Conservation (phyloP, 805 yeast genomes). For the Naumovozyma castellii region DNA sequence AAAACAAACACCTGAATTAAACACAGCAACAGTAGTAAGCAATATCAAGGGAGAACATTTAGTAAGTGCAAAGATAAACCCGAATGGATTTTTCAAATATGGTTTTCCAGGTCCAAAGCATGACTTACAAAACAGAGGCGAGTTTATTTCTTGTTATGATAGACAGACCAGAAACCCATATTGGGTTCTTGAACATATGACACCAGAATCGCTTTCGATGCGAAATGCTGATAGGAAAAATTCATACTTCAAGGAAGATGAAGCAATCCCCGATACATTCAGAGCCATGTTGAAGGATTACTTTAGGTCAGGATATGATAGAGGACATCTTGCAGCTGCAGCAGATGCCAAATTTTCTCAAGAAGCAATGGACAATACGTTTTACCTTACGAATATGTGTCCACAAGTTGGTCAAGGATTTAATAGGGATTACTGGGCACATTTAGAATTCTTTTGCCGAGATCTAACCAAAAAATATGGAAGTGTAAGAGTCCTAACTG, state of each 20-base stretch:
- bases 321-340: conserved; percentile 98
- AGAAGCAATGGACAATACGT: conserved; percentile 90
- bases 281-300: conserved; percentile 74
- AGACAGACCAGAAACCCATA: conserved; percentile 78
- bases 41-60: conserved; percentile 3
- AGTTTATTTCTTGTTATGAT: conserved; percentile 80
- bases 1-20: conserved; percentile 1
- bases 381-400: conserved; percentile 77
- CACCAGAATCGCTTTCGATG: conserved; percentile 53
- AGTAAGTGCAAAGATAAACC: conserved; percentile 39
- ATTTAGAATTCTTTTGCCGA: conserved; percentile 81
- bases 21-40: conserved; percentile 7
- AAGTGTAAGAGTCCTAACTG: conserved; percentile 80
- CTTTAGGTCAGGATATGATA: conserved; percentile 89
- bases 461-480: conserved; percentile 62
- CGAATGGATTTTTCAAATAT: conserved; percentile 74
- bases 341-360: conserved; percentile 92
- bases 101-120: conserved; percentile 95
- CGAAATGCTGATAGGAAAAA: conserved; percentile 65
- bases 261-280: conserved; percentile 62
- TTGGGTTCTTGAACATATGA: conserved; percentile 81
- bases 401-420: conserved; percentile 98
- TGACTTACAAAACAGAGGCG: conserved; percentile 63
- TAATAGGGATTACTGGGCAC: conserved; percentile 97
- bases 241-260: conserved; percentile 83